Percentiles rank a stretch among this genome's conserved stretches.
These are phyloP conservation scores for Thymus quinquecostatus DNA, from an alignment of 257 asterid species.

Conservation along the genomic window DNA sequence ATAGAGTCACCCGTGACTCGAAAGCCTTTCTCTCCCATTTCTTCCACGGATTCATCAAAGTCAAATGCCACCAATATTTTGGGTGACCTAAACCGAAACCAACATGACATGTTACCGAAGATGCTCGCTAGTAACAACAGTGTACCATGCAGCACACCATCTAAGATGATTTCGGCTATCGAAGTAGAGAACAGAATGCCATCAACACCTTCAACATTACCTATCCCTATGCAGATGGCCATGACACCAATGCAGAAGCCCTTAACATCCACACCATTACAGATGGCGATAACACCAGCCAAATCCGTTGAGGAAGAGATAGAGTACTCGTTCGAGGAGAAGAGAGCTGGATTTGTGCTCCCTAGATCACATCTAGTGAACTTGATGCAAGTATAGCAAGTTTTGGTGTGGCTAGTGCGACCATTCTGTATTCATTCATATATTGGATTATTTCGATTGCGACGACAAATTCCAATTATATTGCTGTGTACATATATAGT, in stretches of 20 bases:
- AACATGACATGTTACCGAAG: constrained; percentile 58
- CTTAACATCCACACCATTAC: constrained; percentile 49
- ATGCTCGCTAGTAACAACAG: constrained; percentile 45
- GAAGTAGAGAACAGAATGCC: constrained; percentile 79
- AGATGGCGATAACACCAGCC: constrained; percentile 55
- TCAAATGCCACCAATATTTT: constrained; percentile 57
- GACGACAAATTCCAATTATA: constrained; percentile 39
- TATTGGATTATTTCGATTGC: background rate
- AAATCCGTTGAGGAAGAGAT: constrained; percentile 56
- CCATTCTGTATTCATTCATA: constrained; percentile 28
- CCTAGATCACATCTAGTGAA: constrained; percentile 46
- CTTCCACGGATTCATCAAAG: constrained; percentile 75
- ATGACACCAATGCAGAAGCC: constrained; percentile 61
- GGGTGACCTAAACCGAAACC: constrained; percentile 68
- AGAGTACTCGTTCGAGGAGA: constrained; percentile 88
- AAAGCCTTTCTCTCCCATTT: constrained; percentile 90
- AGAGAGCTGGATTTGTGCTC: constrained; percentile 69
- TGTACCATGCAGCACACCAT: constrained; percentile 60
- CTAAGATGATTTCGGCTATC: constrained; percentile 46
- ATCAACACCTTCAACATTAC: constrained; percentile 63
- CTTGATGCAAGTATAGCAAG: constrained; percentile 32
- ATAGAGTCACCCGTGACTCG: constrained; percentile 59
- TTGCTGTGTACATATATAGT: constrained; percentile 49
- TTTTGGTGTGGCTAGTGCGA: background rate
- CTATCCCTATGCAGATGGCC: constrained; percentile 79